Evolutionary conservation across 108 stramenopile genomes (phyloP), one percentile per base, ranked within the genome.

Genomic region (Schizochytrium sp.): DNA sequence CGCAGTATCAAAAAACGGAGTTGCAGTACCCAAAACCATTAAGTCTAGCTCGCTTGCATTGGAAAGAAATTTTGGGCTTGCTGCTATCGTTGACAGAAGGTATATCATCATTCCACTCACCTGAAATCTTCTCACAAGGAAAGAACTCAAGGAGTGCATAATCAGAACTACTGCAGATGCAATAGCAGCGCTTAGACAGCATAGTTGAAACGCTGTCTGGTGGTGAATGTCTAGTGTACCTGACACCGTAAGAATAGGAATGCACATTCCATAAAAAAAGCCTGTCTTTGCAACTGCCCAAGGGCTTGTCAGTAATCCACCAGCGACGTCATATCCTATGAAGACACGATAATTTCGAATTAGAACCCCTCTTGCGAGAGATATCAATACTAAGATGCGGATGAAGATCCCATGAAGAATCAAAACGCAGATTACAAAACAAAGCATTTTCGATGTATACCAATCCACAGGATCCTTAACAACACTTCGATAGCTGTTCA

Each of bases 301-400:
- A 28, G 64, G 64, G 28, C 64, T 69, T 7, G 64, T 69, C 19
- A 69, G 64, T 44, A 69, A 7, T 0, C 64, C 15, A 7, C 64
- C 64, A 13, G 64, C 64, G 64, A 69, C 64, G 64, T 69, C 64
- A 44, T 8, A 69, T 2, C 42, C 64, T 44, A 69, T 0, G 3
- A 69, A 69, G 1, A 69, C 44, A 8, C 64, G 64, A 1, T 69
- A 69, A 15, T 69, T 69, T 69, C 64, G 64, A 38, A 69, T 44
- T 7, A 69, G 7, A 38, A 69, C 7, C 42, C 64, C 64, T 15
- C 64, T 38, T 7, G 64, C 7, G 28, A 69, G 40, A 0, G 64
- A 69, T 8, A 2, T 15, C 7, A 69, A 44, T 2, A 69, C 64
- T 0, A 15, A 7, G 1, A 69, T 0, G 64, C 64, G 64, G 0